phyloP scores from a whole-genome alignment of 306 rosid genomes.

The Cucurbita argyrosperma region DNA sequence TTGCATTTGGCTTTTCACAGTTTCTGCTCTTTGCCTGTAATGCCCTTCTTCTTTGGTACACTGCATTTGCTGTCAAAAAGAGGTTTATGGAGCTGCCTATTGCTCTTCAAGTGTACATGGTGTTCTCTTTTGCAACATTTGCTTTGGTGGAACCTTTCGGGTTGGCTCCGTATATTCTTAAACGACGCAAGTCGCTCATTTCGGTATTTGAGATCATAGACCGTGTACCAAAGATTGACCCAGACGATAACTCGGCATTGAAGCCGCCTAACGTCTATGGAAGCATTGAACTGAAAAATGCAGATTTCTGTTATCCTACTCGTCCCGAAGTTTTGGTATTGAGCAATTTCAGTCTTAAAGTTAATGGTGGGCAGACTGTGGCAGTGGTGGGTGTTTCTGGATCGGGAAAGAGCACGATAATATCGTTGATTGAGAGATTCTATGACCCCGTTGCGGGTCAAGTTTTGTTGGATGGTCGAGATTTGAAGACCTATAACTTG shows the following conservation, averaged over 20 bases:
- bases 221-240: constrained; percentile 87
- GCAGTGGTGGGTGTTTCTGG: constrained; percentile 99
- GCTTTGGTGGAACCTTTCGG: constrained; percentile 99
- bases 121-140: constrained; percentile 96
- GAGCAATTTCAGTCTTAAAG: constrained; percentile 89
- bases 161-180: constrained; percentile 97
- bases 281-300: constrained; percentile 81
- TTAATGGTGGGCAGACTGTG: constrained; percentile 89
- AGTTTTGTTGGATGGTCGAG: constrained; percentile 85
- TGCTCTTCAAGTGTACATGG: constrained; percentile 88
- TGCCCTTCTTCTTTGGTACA: constrained; percentile 97
- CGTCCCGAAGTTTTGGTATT: constrained; percentile 90
- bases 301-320: constrained; percentile 92
- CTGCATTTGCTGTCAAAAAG: constrained; percentile 41
- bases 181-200: constrained; percentile 93
- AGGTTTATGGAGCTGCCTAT: constrained; percentile 30
- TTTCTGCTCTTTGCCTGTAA: constrained; percentile 95
- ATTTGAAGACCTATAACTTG: constrained; percentile 72
- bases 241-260: constrained; percentile 76
- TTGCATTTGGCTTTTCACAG: constrained; percentile 93
- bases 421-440: constrained; percentile 88
- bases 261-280: constrained; percentile 96
- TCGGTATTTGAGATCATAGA: constrained; percentile 98
- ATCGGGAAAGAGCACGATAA: constrained; percentile 94
- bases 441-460: constrained; percentile 99